Conservation (phyloP, 1,139 yeast genomes). For the Pichiaceae sp. region DNA sequence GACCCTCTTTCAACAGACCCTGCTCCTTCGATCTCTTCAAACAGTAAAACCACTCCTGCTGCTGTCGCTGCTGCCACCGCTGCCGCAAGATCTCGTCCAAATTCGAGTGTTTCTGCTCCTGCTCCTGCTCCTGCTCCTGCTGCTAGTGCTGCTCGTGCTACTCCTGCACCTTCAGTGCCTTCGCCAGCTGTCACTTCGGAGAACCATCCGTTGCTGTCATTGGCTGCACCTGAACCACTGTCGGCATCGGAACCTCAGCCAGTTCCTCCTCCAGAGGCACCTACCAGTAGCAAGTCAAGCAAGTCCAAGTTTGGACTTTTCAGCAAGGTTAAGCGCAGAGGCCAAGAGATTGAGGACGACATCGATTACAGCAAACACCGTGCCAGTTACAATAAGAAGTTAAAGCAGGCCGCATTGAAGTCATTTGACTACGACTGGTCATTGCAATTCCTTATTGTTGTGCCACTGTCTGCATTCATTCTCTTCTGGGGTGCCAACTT, state of each 20-base stretch:
- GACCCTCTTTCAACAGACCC: neutral
- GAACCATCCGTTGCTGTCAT: neutral
- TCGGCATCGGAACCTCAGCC: neutral
- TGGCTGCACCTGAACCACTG: constrained; percentile 2
- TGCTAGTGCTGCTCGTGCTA: neutral
- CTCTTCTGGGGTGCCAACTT: constrained; percentile 45
- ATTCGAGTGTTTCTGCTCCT: neutral
- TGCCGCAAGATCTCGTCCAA: constrained; percentile 4
- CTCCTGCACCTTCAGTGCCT: neutral
- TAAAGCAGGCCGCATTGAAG: constrained; percentile 26
- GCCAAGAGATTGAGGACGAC: constrained; percentile 4
- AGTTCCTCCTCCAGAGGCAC: neutral
- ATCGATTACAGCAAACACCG: constrained; percentile 25
- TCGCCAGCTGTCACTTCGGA: neutral
- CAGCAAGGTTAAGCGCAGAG: constrained; percentile 3
- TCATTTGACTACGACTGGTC: constrained; percentile 72
- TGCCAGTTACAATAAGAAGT: constrained; percentile 16
- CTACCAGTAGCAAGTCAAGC: neutral
- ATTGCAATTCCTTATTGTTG: constrained; percentile 57
- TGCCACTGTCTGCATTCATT: constrained; percentile 54
- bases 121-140: constrained; percentile 1
- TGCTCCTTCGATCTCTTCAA: neutral
- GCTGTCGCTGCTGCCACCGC: constrained; percentile 6
- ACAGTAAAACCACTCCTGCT: neutral
- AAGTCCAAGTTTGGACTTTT: constrained; percentile 13